Base-by-base conservation (phyloP, 306 rosid genomes). In the Medicago ruthenica region DNA sequence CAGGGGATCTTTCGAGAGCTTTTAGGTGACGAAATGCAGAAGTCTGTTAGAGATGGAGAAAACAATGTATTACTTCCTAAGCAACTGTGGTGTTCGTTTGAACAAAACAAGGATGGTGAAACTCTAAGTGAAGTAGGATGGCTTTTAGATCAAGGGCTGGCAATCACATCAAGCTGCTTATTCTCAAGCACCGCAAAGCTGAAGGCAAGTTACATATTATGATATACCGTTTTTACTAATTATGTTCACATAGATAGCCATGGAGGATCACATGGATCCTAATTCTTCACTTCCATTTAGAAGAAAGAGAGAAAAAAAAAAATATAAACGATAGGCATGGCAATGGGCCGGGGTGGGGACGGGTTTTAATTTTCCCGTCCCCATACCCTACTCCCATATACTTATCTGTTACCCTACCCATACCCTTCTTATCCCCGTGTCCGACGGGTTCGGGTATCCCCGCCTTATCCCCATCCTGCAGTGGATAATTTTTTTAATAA, bases 41-140 rank as follows among this genome's bases (percentile, higher is more conserved):
- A 83, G 71, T 82, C 82, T 20, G 78, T 59, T 14, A 89, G 98
- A 86, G 86, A 81, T 76, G 98, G 87, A 83, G 70, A 75, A 48
- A 80, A 63, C 13, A 77, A 77, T 31, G 76, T 85, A 71, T 81
- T 95, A 79, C 97, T 95, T 86, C 98, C 98, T 50, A 92, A 90
- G 87, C 88, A 92, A 69, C 73, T 96, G 57, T 96, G 99, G 99
- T 90, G 97, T 84, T 90, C 93, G 1, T 62, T 96, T 16, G 86
- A 81, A 79, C 88, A 80, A 82, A 31, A 39, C 21, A 53, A 71
- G 78, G 91, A 84, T 40, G 97, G 88, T 16, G 93, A 78, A 74
- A 82, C 85, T 67, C 73, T 59, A 58, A 81, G 91, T 64, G 98
- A 90, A 83, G 97, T 88, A 20, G 99, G 99, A 72, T 96, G 99